Evolutionary conservation across 768 basidiomycete genomes (phyloP), one percentile per base, ranked within the genome.

Genomic region (Mycena crocata): DNA sequence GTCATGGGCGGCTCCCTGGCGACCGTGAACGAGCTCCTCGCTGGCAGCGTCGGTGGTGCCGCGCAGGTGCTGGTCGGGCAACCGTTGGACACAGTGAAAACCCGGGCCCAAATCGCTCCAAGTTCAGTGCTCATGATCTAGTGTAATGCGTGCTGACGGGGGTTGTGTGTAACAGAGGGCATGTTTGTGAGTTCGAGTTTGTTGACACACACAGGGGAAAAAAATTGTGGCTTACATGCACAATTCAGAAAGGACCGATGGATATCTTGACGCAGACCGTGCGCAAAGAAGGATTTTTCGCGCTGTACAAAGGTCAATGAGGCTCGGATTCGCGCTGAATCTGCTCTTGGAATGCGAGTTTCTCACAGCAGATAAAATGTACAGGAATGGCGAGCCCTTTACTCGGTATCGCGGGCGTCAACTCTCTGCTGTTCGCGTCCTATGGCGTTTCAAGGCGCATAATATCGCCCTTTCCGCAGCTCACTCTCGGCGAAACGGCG

Each of bases 1-100:
- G n/a, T 35, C 21, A 67, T 67, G 66, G 57, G 61, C 39, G 57
- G 61, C 39, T 70, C 83, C 13, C 77, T 86, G n/a, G 80, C 86
- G 48, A 93, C 92, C 0, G 74, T 91, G 40, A 94, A 95, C 71
- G 93, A 94, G 74, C 87, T 98, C 31, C 78, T 96, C 26, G 92
- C 96, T 0, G 96, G 96, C 7, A 94, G 93, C 76, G 86, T 94
- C 9, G 96, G 90, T 34, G 97, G 97, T n/a, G 95, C 95, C 2
- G 91, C 94, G 0, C 97, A 99, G 73, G 96, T 99, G 15, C 82
- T 98, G 14, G 92, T 96, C n/a, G 95, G 96, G 3, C 96, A 97
- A 71, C 94, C 94, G 1, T 83, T 96, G 30, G 94, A 95, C 74
- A 95, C 94, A 0, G 78, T 95, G 77, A 95, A 95, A 83, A 94